phyloP scores from a whole-genome alignment of 2,329 filamentous ascomycete species.

The Penicillium sp. region DNA sequence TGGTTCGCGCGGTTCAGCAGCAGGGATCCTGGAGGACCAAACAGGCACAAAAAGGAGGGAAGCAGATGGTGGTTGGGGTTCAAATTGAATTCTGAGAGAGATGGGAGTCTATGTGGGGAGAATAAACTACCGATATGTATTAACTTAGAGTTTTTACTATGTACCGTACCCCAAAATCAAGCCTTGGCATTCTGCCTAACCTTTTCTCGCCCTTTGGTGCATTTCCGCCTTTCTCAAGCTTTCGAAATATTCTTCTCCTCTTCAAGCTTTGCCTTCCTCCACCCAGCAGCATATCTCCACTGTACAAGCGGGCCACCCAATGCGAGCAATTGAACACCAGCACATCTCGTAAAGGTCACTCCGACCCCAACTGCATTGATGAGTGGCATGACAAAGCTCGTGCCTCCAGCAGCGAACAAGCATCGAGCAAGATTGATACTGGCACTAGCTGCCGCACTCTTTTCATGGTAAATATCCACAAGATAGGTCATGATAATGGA shows the following conservation, averaged over 20 bases:
- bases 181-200: too few relatives aligned
- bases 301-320: slow-evolving; percentile 49
- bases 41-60: background rate
- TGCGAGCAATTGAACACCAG: slow-evolving; percentile 45
- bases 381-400: slow-evolving; percentile 53
- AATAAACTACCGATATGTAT: too few relatives aligned
- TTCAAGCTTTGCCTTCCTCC: slow-evolving; percentile 30
- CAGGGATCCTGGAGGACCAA: background rate
- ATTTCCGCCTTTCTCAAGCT: background rate
- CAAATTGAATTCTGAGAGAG: background rate
- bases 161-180: too few relatives aligned
- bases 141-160: too few relatives aligned
- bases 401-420: slow-evolving; percentile 53
- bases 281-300: slow-evolving; percentile 41
- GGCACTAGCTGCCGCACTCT: slow-evolving; percentile 54
- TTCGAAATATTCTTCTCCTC: background rate
- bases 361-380: slow-evolving; percentile 50
- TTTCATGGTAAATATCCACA: slow-evolving; percentile 54
- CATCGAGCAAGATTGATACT: slow-evolving; percentile 56
- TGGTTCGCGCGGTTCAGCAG: background rate
- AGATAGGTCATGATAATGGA: slow-evolving; percentile 54
- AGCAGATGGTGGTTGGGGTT: background rate
- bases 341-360: slow-evolving; percentile 50
- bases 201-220: background rate
- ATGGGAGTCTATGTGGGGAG: too few relatives aligned